Percentiles rank a stretch among this genome's conserved stretches.
Evolutionary conservation across 768 basidiomycete species (phyloP).

Genomic region (Mrakia blollopis): DNA sequence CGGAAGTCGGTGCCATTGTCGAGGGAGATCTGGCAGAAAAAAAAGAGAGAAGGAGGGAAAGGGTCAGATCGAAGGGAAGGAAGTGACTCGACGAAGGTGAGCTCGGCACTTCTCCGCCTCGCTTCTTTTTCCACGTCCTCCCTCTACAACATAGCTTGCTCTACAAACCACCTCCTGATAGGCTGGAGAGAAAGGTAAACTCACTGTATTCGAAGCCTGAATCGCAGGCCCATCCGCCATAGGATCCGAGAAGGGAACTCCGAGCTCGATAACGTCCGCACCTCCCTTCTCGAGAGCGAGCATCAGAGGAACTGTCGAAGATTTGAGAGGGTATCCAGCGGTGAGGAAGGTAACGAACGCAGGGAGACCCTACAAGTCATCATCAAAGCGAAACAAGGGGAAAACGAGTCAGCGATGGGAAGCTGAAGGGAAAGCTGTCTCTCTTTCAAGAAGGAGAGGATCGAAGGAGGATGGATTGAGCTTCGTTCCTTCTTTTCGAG

Average conservation of each 20-base stretch:
- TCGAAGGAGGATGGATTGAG: too few relatives aligned
- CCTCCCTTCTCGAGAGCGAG: conserved; percentile 91
- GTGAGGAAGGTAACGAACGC: conserved; percentile 73
- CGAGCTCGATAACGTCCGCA: conserved; percentile 89
- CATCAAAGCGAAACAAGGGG: background rate
- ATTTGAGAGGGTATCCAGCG: conserved; percentile 75
- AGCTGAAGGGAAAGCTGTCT: conserved; percentile 33
- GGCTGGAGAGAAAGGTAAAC: conserved; percentile 38
- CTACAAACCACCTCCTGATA: background rate
- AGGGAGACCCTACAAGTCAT: background rate
- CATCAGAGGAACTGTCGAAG: conserved; percentile 79
- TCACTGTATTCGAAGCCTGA: conserved; percentile 86
- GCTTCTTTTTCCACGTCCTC: background rate
- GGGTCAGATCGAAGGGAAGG: background rate
- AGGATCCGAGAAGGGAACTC: conserved; percentile 92
- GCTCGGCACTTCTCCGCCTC: background rate
- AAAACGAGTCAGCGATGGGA: background rate
- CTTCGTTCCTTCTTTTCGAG: too few relatives aligned
- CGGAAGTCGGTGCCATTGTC: conserved; percentile 72
- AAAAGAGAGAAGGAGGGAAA: background rate
- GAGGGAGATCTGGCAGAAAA: conserved; percentile 79
- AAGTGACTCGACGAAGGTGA: background rate
- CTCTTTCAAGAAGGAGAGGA: background rate
- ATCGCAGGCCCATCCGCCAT: conserved; percentile 93
- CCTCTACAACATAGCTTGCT: background rate